Evolutionary conservation across 306 rosid genomes (phyloP), one percentile per base, ranked within the genome.

Genomic region (Cicer pinnatifidum): DNA sequence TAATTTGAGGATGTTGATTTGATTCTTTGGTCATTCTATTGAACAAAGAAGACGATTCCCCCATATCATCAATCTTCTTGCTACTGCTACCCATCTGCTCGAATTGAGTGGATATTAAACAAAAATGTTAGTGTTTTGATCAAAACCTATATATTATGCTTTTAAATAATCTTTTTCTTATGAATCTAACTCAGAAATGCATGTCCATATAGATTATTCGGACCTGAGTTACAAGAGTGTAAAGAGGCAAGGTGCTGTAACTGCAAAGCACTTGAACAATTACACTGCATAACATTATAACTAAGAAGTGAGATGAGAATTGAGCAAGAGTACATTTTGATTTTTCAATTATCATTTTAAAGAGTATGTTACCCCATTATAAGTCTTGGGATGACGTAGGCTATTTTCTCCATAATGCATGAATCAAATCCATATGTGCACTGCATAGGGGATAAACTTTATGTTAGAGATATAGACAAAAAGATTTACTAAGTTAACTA

Each of bases 221-320:
- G 72, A 91, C 98, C 96, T 89, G 96, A 28, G 95, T 91, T 40
- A 91, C 97, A 10, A 94, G 37, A 41, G 84, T 67, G 76, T 94
- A 94, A 51, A 91, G 69, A 11, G 97, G 98, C 75, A 94, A 81
- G 64, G 98, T 91, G 84, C 90, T 85, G 80, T 86, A 89, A 71
- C 98, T 94, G 87, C 98, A 91, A 12, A 94, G 95, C 52, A 94
- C 98, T 87, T 91, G 96, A 85, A 94, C 98, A 72, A 91, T 72
- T 63, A 73, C 84, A 37, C 98, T 88, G 91, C 86, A 51, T 10
- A 15, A 79, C 56, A 81, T 37, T 3, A 65, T 7, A 33, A 71
- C 9, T 17, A 74, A 59, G 35, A 44, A 70, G 37, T 80, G 48
- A 80, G 75, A 75, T 60, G 68, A 78, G 63, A 41, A 70, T 16